A percentile compares a stretch with the other conserved stretches of the same genome.
These are phyloP conservation scores for Phytophthora ohioensis DNA, from an alignment of 352 stramenopile species.

Conservation along the genomic window DNA sequence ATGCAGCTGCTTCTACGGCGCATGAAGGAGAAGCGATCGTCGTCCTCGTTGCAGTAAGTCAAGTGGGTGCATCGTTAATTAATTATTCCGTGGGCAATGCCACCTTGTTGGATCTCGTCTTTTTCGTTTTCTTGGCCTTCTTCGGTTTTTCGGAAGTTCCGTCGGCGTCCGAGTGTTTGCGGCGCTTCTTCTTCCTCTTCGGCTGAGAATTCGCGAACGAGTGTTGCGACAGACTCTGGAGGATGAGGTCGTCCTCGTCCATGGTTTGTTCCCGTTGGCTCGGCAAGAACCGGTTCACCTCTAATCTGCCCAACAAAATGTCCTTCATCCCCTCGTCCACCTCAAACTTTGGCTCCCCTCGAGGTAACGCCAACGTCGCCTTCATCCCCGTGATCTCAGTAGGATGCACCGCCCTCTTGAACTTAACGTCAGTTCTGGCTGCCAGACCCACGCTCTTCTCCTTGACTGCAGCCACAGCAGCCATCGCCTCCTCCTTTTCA, in stretches of 20 bases:
- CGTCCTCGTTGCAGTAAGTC: conserved; percentile 36
- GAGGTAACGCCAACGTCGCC: conserved; percentile 51
- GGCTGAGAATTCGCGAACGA: conserved; percentile 47
- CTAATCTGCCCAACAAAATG: conserved; percentile 60
- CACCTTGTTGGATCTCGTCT: conserved; percentile 13
- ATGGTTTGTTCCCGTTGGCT: conserved; percentile 38
- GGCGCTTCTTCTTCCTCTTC: conserved; percentile 43
- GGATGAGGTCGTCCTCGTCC: conserved; percentile 76
- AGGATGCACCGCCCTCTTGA: conserved; percentile 17
- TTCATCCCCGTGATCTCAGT: conserved; percentile 48
- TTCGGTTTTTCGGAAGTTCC: conserved; percentile 5
- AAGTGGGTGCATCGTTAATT: conserved; percentile 26
- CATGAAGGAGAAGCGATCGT: conserved; percentile 50
- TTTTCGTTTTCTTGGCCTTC: conserved; percentile 24
- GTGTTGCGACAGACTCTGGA: conserved; percentile 81
- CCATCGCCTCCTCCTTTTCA: conserved; percentile 44
- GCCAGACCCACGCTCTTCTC: conserved; percentile 24
- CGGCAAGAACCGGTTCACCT: conserved; percentile 60
- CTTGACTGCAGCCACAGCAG: conserved; percentile 50
- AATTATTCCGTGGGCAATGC: conserved; percentile 26
- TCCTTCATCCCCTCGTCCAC: conserved; percentile 53
- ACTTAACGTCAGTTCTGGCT: conserved; percentile 24
- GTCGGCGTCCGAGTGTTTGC: conserved; percentile 15
- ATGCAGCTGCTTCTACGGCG: conserved; percentile 56
- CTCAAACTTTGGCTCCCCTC: conserved; percentile 38